These are phyloP conservation scores for Rhodotorula sphaerocarpa DNA, from an alignment of 768 basidiomycete genomes.

Conservation along the genomic window DNA sequence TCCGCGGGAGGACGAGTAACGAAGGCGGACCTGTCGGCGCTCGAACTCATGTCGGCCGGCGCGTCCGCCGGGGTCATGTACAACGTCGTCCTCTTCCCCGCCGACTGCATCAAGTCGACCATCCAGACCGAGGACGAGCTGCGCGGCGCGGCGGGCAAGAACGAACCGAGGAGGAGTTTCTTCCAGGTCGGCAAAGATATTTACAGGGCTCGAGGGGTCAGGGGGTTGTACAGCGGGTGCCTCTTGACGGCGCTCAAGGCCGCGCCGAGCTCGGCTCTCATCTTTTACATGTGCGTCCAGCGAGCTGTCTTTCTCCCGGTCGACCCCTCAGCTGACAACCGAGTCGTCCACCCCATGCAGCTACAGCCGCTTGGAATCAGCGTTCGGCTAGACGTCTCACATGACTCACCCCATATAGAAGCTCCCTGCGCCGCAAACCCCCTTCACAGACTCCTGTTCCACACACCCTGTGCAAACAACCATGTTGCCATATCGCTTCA, in stretches of 20 bases:
- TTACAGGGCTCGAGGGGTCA: constrained; percentile 65
- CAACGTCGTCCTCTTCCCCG: constrained; percentile 85
- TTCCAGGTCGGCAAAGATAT: constrained; percentile 59
- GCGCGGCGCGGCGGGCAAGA: constrained; percentile 41
- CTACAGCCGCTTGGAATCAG: constrained; percentile 29
- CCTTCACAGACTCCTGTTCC: too few species aligned
- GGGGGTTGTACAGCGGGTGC: constrained; percentile 83
- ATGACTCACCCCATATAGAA: neutral
- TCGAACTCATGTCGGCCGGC: constrained; percentile 78
- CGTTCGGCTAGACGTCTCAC: constrained; percentile 20
- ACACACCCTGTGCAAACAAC: too few species aligned
- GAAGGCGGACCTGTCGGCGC: constrained; percentile 55
- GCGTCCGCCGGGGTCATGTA: constrained; percentile 77
- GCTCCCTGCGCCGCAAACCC: too few species aligned
- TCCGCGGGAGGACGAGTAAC: constrained; percentile 19
- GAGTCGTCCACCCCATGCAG: neutral
- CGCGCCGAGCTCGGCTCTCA: constrained; percentile 81
- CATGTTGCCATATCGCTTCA: too few species aligned
- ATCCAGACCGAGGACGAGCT: constrained; percentile 92
- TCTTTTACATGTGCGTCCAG: constrained; percentile 64
- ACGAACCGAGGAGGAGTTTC: constrained; percentile 38
- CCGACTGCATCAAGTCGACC: constrained; percentile 86
- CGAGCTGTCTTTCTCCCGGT: neutral
- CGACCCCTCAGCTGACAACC: neutral
- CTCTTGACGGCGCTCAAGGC: constrained; percentile 79